These are phyloP conservation scores for Phytophthora melonis DNA, from an alignment of 352 stramenopile genomes.

Conservation along the genomic window DNA sequence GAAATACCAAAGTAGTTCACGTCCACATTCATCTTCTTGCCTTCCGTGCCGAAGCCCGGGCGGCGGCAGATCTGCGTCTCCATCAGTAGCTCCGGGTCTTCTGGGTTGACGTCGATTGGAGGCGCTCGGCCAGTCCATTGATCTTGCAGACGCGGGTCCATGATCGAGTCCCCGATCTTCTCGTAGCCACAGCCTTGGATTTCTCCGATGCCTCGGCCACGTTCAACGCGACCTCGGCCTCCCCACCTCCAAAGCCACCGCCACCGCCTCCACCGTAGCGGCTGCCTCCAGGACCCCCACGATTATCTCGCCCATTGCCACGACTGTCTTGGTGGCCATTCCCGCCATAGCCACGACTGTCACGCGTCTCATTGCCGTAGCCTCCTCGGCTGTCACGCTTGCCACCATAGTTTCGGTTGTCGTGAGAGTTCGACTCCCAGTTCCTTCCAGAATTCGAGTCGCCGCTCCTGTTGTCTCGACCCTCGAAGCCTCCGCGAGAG, in stretches of 20 bases:
- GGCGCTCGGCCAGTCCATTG: conserved; percentile 45
- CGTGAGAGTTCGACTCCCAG: background rate
- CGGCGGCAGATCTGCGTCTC: conserved; percentile 51
- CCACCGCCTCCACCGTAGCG: conserved; percentile 11
- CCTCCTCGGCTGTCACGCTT: background rate
- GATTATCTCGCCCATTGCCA: background rate
- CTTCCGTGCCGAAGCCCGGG: conserved; percentile 37
- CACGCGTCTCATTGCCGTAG: background rate
- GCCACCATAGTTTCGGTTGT: background rate
- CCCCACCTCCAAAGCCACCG: background rate
- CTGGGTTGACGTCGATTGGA: conserved; percentile 28
- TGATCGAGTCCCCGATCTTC: conserved; percentile 48
- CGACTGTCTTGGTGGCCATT: background rate
- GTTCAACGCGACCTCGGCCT: conserved; percentile 3
- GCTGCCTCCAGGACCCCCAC: background rate
- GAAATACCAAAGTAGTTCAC: conserved; percentile 71
- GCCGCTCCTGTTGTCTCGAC: background rate
- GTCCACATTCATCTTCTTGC: conserved; percentile 40
- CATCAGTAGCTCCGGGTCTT: conserved; percentile 39
- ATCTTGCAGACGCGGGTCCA: conserved; percentile 53
- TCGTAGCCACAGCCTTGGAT: conserved; percentile 59
- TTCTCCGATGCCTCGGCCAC: conserved; percentile 7
- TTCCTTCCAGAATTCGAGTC: background rate
- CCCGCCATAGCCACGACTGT: conserved; percentile 1
- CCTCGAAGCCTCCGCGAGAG: background rate